Evolutionary conservation across 2,329 filamentous ascomycete species (phyloP).

Genomic region (Talaromyces sp.): DNA sequence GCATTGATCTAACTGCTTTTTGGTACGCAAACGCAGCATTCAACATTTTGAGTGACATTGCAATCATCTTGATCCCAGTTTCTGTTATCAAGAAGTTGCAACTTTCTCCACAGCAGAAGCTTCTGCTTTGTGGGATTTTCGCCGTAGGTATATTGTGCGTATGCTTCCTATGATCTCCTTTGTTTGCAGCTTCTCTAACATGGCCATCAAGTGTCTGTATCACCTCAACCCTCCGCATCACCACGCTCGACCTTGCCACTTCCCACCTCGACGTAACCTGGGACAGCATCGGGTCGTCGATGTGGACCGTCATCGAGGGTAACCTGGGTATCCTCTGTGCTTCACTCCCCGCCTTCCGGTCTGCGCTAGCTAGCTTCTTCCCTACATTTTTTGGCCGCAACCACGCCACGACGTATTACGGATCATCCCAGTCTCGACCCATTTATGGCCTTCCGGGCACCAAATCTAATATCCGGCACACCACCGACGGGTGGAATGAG

Average conservation of each 20-base stretch:
- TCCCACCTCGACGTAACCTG: slow-evolving; percentile 32
- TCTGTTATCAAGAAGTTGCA: slow-evolving; percentile 41
- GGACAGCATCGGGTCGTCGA: slow-evolving; percentile 28
- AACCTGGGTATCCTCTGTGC: slow-evolving; percentile 39
- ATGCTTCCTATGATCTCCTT: slow-evolving; percentile 12
- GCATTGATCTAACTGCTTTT: slow-evolving; percentile 38
- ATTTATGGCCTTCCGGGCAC: neutral
- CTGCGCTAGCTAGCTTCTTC: slow-evolving; percentile 23
- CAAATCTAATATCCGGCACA: neutral
- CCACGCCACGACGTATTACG: neutral
- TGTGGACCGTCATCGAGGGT: slow-evolving; percentile 16
- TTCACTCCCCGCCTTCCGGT: slow-evolving; percentile 35
- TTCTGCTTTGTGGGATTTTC: slow-evolving; percentile 43
- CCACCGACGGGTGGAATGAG: neutral
- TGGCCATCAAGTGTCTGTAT: slow-evolving; percentile 31
- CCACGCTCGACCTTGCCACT: slow-evolving; percentile 30
- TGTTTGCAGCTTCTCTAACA: slow-evolving; percentile 23
- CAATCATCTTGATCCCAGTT: slow-evolving; percentile 44
- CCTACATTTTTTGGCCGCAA: slow-evolving; percentile 2
- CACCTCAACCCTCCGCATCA: slow-evolving; percentile 33
- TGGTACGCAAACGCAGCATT: slow-evolving; percentile 46
- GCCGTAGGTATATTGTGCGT: slow-evolving; percentile 28
- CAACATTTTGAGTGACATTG: slow-evolving; percentile 45
- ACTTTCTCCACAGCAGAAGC: slow-evolving; percentile 43
- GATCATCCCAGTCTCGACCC: neutral